Evolutionary conservation across 2,329 filamentous ascomycete genomes (phyloP).

Genomic region (Tolypocladium capitatum): DNA sequence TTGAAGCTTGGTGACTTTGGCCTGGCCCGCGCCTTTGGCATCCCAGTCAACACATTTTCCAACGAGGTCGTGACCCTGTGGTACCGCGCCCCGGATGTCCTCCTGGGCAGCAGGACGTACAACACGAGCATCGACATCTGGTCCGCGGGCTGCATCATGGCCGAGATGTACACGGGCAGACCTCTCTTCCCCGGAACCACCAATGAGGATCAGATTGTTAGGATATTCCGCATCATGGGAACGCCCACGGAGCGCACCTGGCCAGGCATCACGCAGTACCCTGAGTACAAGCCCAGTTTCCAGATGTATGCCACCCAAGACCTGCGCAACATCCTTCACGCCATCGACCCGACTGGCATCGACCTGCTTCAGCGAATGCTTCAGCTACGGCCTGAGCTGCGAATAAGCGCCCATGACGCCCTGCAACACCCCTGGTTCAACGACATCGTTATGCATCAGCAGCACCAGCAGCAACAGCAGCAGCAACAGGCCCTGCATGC

Average conservation of each 20-base stretch:
- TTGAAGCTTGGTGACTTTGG: conserved; percentile 93
- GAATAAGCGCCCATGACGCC: conserved; percentile 77
- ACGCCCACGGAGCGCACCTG: conserved; percentile 91
- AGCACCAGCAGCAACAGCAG: conserved; percentile 26
- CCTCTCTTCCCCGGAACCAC: conserved; percentile 95
- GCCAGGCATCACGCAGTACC: conserved; percentile 88
- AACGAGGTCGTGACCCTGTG: conserved; percentile 96
- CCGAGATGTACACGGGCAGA: conserved; percentile 95
- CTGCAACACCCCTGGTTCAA: conserved; percentile 88
- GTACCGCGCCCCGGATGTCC: conserved; percentile 93
- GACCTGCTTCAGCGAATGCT: conserved; percentile 85
- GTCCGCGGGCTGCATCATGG: conserved; percentile 99
- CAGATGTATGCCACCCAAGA: conserved; percentile 92
- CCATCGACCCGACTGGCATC: conserved; percentile 78
- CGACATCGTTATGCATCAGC: conserved; percentile 50
- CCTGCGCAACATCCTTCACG: conserved; percentile 70
- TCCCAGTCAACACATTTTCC: conserved; percentile 94
- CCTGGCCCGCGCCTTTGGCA: conserved; percentile 85
- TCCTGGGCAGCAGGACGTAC: conserved; percentile 88
- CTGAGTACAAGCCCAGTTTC: conserved; percentile 95
- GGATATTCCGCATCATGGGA: conserved; percentile 98
- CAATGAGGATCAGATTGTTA: conserved; percentile 92
- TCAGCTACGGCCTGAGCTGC: conserved; percentile 80
- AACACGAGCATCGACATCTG: conserved; percentile 99
- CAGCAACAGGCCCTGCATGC: conserved; percentile 24